These are phyloP conservation scores for Sporothrix sp. DNA, from an alignment of 2,329 filamentous ascomycete genomes.

Conservation along the genomic window DNA sequence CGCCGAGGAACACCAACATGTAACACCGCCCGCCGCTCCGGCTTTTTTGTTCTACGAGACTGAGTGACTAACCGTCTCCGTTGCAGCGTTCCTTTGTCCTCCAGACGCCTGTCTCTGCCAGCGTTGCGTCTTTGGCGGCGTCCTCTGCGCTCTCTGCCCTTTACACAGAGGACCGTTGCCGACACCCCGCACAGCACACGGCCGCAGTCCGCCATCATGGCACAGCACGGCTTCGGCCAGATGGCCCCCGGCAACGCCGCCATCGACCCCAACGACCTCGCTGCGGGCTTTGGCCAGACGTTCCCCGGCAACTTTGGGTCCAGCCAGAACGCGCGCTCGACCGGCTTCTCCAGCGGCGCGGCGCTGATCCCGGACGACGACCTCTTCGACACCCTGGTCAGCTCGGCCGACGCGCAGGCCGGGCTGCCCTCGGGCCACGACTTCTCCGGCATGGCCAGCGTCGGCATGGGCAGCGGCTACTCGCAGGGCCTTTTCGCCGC, in stretches of 20 bases:
- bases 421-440: slow-evolving; percentile 46
- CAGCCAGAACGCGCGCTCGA: slow-evolving; percentile 47
- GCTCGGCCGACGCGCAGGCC: slow-evolving; percentile 42
- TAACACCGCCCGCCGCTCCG: background rate
- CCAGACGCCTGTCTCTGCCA: background rate
- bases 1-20: background rate
- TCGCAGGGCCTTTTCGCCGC: slow-evolving; percentile 41
- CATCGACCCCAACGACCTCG: slow-evolving; percentile 80
- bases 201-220: too few relatives aligned
- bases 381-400: slow-evolving; percentile 62
- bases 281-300: slow-evolving; percentile 52
- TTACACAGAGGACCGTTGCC: background rate
- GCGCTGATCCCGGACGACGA: slow-evolving; percentile 83
- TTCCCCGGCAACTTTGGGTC: slow-evolving; percentile 53
- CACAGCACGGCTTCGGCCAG: slow-evolving; percentile 47
- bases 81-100: background rate
- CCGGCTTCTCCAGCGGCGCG: slow-evolving; percentile 67
- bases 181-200: background rate
- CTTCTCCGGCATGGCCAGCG: slow-evolving; percentile 44
- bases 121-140: background rate
- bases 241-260: slow-evolving; percentile 39
- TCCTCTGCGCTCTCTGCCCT: background rate
- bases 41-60: background rate
- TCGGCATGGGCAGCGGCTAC: slow-evolving; percentile 44
- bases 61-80: slow-evolving; percentile 2